Evolutionary conservation across 345 rosid species (phyloP), one percentile per base, ranked within the genome.

Genomic region (Syzygium oleosum): DNA sequence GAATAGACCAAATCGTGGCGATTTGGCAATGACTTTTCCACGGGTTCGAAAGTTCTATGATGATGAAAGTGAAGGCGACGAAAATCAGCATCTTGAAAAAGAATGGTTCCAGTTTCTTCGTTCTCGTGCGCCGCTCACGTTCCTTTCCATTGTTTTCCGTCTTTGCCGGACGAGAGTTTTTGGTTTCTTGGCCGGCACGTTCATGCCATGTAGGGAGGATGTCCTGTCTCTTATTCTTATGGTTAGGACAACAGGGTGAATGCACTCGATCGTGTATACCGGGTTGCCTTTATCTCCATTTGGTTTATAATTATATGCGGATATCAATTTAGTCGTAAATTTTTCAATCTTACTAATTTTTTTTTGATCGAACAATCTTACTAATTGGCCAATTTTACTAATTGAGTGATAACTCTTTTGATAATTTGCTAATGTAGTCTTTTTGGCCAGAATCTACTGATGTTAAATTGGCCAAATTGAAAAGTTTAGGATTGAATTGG

Each of bases 401-500:
- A 59, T 59, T 0, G 3, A 59, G 3, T 12, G 27, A 25, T 59
- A 59, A 25, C 4, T 0, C 3, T 59, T 59, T 2, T 59, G 31
- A 59, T 0, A 0, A 59, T 59, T 59, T 59, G 12, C 3, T 12
- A 25, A 1, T 5, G 12, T 59, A 43, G 46, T 27, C 14, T 0
- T 59, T 59, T 1, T 0, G 0, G 0, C 65, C 7, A 59, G 12
- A 51, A 51, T 43, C 46, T 43, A 7, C 46, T 51, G 52, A 59
- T 0, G 2, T 27, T 14, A 14, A 2, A 29, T 29, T 65, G 12
- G 9, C 41, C 8, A 29, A 65, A 65, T 65, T 65, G 1, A 65
- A 31, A 31, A 3, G 0, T 31, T 16, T 31, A 17, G 8, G 1
- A 31, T 0, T 17, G 1, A 16, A 65, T 65, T 2, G 31, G 0